phyloP scores from a whole-genome alignment of 495 filamentous ascomycete species.

The Parathielavia hyrcaniae region DNA sequence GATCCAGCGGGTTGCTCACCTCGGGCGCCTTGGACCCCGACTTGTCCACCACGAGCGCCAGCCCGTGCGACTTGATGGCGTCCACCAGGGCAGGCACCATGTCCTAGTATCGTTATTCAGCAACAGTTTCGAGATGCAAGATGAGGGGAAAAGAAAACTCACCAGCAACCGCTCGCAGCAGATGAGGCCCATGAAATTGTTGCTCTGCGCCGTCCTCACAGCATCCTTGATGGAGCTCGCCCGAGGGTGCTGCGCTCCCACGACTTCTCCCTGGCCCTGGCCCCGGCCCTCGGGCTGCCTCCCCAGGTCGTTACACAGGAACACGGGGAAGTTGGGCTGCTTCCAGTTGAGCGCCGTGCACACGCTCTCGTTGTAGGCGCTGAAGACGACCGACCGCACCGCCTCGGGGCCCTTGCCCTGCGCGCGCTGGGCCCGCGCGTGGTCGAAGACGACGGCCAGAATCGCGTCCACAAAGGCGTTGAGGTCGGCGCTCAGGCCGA shows the following conservation, averaged over 20 bases:
- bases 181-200: conserved; percentile 97
- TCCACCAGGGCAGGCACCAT: conserved; percentile 88
- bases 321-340: conserved; percentile 94
- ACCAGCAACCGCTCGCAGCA: conserved; percentile 82
- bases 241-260: conserved; percentile 29
- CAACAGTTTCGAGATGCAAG: conserved; percentile 9
- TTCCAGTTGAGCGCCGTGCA: conserved; percentile 98
- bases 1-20: conserved; percentile 30
- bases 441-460: conserved; percentile 80
- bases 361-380: conserved; percentile 78
- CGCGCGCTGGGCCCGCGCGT: conserved; percentile 71
- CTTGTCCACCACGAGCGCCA: conserved; percentile 87
- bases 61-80: conserved; percentile 86
- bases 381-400: conserved; percentile 83
- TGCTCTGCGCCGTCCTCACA: conserved; percentile 84
- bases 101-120: conserved; percentile 62
- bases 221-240: conserved; percentile 86
- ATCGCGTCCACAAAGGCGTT: conserved; percentile 82
- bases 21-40: conserved; percentile 42
- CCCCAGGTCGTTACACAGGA: conserved; percentile 89
- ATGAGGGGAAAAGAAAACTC: conserved; percentile 36
- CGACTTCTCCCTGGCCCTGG: conserved; percentile 48
- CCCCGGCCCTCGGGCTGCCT: conserved; percentile 42
- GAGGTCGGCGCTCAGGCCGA: conserved; percentile 72
- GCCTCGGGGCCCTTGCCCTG: conserved; percentile 50